A percentile compares a stretch with the other conserved stretches of the same genome.
Conservation (phyloP, 176 grass and related monocot genomes). For the Zea luxurians region DNA sequence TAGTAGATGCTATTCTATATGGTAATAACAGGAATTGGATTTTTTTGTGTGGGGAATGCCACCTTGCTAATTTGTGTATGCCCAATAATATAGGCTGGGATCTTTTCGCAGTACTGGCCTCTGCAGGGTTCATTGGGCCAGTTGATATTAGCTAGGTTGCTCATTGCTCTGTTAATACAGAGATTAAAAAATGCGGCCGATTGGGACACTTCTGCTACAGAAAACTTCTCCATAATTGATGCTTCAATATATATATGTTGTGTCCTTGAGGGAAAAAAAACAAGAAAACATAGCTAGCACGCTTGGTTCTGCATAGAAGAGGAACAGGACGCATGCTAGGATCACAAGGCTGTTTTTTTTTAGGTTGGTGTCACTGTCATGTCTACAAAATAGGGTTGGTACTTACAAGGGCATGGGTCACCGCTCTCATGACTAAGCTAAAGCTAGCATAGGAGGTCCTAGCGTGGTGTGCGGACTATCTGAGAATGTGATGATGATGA, state of each 20-base stretch:
- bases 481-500: neutral
- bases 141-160: neutral
- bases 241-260: neutral
- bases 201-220: constrained; percentile 5
- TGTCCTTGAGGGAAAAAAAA: neutral
- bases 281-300: neutral
- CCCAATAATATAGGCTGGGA: too few species aligned
- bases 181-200: neutral
- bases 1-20: neutral
- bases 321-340: constrained; percentile 19
- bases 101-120: neutral
- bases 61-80: neutral
- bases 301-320: neutral
- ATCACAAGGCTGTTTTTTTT: neutral
- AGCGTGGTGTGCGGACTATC: constrained; percentile 13
- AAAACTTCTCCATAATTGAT: neutral
- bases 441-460: neutral
- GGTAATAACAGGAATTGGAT: too few species aligned
- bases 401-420: constrained; percentile 1
- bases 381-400: constrained; percentile 23
- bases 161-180: neutral
- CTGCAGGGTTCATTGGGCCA: neutral
- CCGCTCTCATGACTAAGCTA: neutral
- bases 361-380: constrained; percentile 37
- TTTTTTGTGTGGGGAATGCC: neutral